Evolutionary conservation across 176 grass and related monocot species (phyloP).

Genomic region (Cenchrus americanus): DNA sequence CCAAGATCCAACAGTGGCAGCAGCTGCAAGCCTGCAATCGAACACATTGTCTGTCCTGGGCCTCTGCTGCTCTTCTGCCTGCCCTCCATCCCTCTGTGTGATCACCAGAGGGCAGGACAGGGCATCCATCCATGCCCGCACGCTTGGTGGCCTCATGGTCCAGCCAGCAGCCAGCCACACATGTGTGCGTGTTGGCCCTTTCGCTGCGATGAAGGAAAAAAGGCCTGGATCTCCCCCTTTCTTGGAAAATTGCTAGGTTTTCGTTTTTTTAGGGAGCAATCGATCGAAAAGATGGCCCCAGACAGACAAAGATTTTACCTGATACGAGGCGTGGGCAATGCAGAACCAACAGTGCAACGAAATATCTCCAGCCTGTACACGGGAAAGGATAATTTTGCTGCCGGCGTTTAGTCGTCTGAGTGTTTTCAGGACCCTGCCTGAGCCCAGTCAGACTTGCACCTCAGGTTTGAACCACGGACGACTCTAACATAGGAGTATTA

Average conservation of each 20-base stretch:
- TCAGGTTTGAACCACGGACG: no score
- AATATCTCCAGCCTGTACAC: background rate
- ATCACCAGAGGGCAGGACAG: conserved; percentile 20
- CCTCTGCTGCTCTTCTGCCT: background rate
- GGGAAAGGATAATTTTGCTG: background rate
- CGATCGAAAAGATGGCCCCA: background rate
- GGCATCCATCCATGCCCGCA: background rate
- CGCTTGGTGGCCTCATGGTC: conserved; percentile 41
- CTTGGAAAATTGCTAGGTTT: conserved; percentile 14
- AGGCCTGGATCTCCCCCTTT: background rate
- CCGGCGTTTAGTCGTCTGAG: no score
- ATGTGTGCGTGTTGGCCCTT: conserved; percentile 30
- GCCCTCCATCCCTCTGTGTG: background rate
- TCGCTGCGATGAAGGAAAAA: background rate
- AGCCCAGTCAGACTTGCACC: no score
- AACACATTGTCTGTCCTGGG: conserved; percentile 19
- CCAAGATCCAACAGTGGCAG: background rate
- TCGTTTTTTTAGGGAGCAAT: background rate
- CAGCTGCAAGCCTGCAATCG: background rate
- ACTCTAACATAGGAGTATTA: no score
- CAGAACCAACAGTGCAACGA: background rate
- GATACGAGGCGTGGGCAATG: background rate
- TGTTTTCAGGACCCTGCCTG: no score
- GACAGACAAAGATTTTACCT: background rate
- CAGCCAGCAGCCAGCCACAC: conserved; percentile 13